These are phyloP conservation scores for Colletotrichum cuscutae DNA, from an alignment of 2,329 filamentous ascomycete species.

Conservation along the genomic window DNA sequence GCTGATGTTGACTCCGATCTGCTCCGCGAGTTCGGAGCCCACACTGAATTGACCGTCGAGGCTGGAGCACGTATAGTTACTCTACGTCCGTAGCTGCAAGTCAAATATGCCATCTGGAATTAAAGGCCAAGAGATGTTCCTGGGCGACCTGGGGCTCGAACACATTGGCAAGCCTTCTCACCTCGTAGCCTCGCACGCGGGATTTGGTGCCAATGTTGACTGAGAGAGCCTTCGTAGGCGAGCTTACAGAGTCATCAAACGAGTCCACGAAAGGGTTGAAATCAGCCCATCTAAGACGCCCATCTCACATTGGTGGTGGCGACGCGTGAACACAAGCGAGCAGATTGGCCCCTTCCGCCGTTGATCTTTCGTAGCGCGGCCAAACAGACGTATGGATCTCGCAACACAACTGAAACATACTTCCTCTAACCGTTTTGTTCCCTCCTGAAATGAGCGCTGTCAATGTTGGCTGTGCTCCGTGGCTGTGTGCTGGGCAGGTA, in stretches of 20 bases:
- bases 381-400: background rate
- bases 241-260: background rate
- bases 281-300: background rate
- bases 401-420: background rate
- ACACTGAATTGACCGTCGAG: background rate
- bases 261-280: background rate
- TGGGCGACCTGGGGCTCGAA: background rate
- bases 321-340: background rate
- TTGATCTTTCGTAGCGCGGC: background rate
- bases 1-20: background rate
- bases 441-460: background rate
- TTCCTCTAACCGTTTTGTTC: background rate
- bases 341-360: background rate
- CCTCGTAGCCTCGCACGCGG: background rate
- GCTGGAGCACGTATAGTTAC: background rate
- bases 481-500: constrained; percentile 30
- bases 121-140: background rate
- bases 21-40: background rate
- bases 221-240: background rate
- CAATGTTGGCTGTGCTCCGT: background rate
- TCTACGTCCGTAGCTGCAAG: background rate
- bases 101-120: background rate
- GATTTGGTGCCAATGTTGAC: background rate
- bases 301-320: background rate
- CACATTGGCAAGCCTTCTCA: background rate